A percentile compares a stretch with the other conserved stretches of the same genome.
Conservation (phyloP, 345 rosid species). For the Populus pruinosa region DNA sequence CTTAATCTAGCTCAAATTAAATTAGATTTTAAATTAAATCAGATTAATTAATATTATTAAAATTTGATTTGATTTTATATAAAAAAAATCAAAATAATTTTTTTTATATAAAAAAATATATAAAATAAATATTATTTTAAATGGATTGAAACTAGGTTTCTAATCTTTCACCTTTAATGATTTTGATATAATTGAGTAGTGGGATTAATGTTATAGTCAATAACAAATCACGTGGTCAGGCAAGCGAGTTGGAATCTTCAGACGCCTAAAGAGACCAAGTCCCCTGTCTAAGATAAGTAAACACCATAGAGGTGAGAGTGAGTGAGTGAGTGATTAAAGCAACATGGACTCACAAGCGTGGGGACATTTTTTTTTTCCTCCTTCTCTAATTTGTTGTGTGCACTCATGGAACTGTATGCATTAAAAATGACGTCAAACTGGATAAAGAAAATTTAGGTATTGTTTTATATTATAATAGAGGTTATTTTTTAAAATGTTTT, state of each 20-base stretch:
- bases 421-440: neutral
- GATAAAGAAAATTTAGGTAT: neutral
- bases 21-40: too few species aligned
- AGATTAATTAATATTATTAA: too few species aligned
- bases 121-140: too few species aligned
- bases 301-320: neutral
- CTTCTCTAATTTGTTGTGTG: slow-evolving; percentile 16
- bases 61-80: too few species aligned
- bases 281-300: neutral
- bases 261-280: slow-evolving; percentile 2
- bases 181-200: neutral
- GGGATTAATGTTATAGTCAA: neutral
- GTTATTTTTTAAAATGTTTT: too few species aligned
- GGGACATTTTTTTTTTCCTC: neutral
- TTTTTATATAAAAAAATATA: too few species aligned
- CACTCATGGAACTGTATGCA: slow-evolving; percentile 19
- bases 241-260: neutral
- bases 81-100: too few species aligned
- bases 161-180: too few species aligned
- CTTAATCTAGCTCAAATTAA: rapidly evolving
- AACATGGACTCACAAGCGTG: neutral
- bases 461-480: too few species aligned
- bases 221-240: neutral
- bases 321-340: neutral
- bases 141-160: too few species aligned